These are phyloP conservation scores for Chaetomiaceae sp. DNA, from an alignment of 2,329 filamentous ascomycete species.

Conservation along the genomic window DNA sequence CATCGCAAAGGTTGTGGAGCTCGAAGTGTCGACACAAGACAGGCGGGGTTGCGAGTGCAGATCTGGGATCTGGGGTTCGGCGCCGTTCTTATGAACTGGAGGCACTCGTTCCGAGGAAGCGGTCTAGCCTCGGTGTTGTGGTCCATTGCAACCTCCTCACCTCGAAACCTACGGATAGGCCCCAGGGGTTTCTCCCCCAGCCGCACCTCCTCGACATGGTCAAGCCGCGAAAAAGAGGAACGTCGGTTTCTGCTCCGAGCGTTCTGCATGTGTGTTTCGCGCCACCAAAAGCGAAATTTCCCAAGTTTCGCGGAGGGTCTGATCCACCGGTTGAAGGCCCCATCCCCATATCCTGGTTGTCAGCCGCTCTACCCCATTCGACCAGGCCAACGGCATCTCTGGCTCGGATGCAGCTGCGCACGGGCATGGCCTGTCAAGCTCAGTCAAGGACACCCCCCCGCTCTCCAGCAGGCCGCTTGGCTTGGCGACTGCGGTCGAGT, in stretches of 20 bases:
- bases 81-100: background rate
- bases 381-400: background rate
- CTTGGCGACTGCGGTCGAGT: background rate
- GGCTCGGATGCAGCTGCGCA: constrained; percentile 4
- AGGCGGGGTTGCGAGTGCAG: background rate
- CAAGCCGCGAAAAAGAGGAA: background rate
- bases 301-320: constrained; percentile 2
- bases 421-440: background rate
- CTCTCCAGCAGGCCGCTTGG: background rate
- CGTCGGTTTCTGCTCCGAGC: background rate
- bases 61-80: constrained; percentile 1
- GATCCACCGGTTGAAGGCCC: background rate
- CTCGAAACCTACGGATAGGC: background rate
- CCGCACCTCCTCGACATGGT: background rate
- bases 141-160: background rate
- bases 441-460: background rate
- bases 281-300: constrained; percentile 5
- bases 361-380: background rate
- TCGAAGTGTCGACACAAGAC: background rate
- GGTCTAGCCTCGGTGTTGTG: background rate
- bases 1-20: constrained; percentile 1
- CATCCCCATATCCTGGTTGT: background rate
- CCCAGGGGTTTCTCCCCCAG: background rate
- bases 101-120: background rate
- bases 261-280: constrained; percentile 3